Base-by-base conservation (phyloP, 2,329 filamentous ascomycete genomes). In the Colletotrichum orbiculare region DNA sequence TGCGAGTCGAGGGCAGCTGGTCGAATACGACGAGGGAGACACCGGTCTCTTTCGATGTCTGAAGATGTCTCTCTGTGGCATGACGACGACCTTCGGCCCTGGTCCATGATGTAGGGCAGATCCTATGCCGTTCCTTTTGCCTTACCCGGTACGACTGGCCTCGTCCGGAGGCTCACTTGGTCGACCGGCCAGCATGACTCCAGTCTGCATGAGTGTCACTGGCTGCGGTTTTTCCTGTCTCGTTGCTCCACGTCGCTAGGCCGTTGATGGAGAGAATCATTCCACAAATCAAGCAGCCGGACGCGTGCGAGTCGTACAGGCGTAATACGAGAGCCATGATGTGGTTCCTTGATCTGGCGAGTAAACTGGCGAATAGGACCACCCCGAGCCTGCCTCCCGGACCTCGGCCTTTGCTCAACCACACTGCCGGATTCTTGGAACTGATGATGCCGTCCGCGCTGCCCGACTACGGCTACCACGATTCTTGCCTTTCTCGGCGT, bases 151-250 rank as follows among this genome's bases (percentile, higher is more conserved):
- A 15, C 57, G 47, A 41, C 34, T 38, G 42, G 43, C 34, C 55
- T 48, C 35, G 12, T 47, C 37, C 33, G 12, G 37, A 48, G 8
- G 50, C 42, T 46, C 52, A 37, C 4, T 37, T 17, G 52, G 52
- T 54, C 41, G 52, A 38, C 55, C 49, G 43, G 49, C 42, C 17
- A 42, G 39, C 57, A 62, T 65, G 57, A 62, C 45, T 65, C 62
- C 41, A 15, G 50, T 25, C 15, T 50, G 62, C 62, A 55, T 56
- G 11, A 62, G 45, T 7, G 33, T 34, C 38, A 49, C 50, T 37
- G 39, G 41, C 38, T 12, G 53, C 43, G 43, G 62, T 41, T 11
- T 17, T 52, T 42, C 25, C 17, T 39, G 25, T 39, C 4, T 45
- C 54, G 37, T 48, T 54, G 45, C 41, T 17, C 41, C 15, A 38